Conservation (phyloP, 805 yeast species). For the Starmerella ratchasimensis region DNA sequence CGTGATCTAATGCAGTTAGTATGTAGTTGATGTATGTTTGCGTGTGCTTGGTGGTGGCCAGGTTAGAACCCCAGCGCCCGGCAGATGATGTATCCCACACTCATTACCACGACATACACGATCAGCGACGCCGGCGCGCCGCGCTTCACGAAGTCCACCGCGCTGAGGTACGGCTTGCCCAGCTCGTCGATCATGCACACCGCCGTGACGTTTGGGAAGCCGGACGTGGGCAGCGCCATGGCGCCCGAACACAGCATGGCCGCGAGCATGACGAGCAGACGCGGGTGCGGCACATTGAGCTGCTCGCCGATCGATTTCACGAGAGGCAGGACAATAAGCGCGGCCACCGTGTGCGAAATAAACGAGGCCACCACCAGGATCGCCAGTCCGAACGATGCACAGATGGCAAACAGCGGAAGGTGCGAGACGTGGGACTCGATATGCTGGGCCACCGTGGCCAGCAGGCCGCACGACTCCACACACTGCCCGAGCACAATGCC, state of each 20-base stretch:
- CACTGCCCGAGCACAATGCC: constrained; percentile 94
- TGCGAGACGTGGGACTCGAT: constrained; percentile 56
- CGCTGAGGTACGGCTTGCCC: constrained; percentile 81
- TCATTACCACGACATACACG: constrained; percentile 56
- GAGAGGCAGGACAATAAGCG: constrained; percentile 79
- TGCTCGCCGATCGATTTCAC: constrained; percentile 77
- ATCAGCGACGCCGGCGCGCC: constrained; percentile 82
- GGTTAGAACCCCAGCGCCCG: constrained; percentile 36
- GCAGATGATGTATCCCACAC: constrained; percentile 71
- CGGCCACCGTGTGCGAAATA: constrained; percentile 95
- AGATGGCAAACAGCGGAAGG: constrained; percentile 57
- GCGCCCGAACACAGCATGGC: constrained; percentile 77
- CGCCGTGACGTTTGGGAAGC: constrained; percentile 96
- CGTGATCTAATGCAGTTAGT: neutral
- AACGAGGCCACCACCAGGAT: constrained; percentile 81
- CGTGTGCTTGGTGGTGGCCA: neutral
- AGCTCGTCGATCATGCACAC: constrained; percentile 86
- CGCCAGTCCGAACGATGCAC: constrained; percentile 66
- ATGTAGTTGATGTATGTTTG: neutral
- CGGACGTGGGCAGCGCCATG: constrained; percentile 95
- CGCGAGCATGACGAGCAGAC: constrained; percentile 53
- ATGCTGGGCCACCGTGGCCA: constrained; percentile 57
- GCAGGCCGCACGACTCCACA: constrained; percentile 78
- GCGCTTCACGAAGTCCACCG: constrained; percentile 68
- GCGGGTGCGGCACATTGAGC: constrained; percentile 56